Evolutionary conservation across 768 basidiomycete species (phyloP).

Genomic region (Termitomyces bulborhizus): DNA sequence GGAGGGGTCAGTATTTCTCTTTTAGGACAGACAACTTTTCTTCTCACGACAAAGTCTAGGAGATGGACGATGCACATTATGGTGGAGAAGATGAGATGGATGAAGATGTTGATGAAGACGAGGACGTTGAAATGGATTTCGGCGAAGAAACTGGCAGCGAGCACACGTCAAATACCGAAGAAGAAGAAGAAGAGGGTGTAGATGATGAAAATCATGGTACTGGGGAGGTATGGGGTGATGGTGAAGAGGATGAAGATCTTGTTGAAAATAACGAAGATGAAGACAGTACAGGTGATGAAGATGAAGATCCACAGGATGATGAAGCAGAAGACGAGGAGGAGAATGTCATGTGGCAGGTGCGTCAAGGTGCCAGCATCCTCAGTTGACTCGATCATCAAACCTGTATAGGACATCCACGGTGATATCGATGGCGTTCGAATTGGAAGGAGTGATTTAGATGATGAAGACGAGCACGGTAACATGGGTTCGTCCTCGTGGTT

Average conservation of each 20-base stretch:
- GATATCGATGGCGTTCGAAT: conserved; percentile 38
- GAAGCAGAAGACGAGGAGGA: conserved; percentile 41
- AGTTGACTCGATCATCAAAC: neutral
- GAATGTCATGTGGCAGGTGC: conserved; percentile 58
- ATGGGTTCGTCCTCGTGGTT: conserved; percentile 21
- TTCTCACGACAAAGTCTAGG: conserved; percentile 35
- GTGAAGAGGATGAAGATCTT: conserved; percentile 63
- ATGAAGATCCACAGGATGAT: conserved; percentile 38
- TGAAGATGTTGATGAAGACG: conserved; percentile 73
- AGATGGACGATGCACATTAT: conserved; percentile 80
- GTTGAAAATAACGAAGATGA: conserved; percentile 46
- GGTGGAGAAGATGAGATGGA: conserved; percentile 71
- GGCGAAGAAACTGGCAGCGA: conserved; percentile 81
- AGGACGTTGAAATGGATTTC: conserved; percentile 85
- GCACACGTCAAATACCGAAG: conserved; percentile 71
- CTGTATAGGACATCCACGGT: conserved; percentile 45
- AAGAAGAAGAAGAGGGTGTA: conserved; percentile 61
- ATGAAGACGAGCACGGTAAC: conserved; percentile 55
- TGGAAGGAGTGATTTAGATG: conserved; percentile 46
- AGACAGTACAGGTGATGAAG: conserved; percentile 37
- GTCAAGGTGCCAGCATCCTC: conserved; percentile 9
- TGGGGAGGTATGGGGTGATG: conserved; percentile 60
- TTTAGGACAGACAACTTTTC: conserved; percentile 1
- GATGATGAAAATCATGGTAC: conserved; percentile 53
- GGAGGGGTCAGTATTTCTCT: conserved; percentile 59